Base-by-base conservation (phyloP, 495 filamentous ascomycete species). In the Beverwykella pulmonaria region DNA sequence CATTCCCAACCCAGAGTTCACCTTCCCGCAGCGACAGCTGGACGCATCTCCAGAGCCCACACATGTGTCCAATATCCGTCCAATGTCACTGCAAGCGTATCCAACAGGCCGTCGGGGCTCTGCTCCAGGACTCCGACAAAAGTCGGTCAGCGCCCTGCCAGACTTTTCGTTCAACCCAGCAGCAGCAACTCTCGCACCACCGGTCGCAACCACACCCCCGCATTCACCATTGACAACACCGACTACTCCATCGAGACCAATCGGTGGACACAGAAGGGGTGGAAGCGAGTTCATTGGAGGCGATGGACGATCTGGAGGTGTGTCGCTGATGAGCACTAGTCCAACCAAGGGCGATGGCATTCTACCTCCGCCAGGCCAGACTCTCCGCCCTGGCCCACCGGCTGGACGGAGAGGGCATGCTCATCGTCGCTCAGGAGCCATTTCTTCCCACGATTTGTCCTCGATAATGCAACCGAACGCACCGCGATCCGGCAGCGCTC, bases 391-490 rank as follows among this genome's bases (percentile, higher is more conserved):
- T 49, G 81, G 79, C 7, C 82, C 80, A 47, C 74, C 82, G 10
- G 63, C 75, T 27, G 79, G 81, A 29, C 80, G 84, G 60, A 83
- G 90, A 70, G 86, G 90, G 20, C 92, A 97, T 77, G 87, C 87
- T 14, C 92, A 96, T 79, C 85, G 92, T 54, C 85, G 92, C 61
- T 95, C 91, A n/a, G 87, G 85, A 34, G 92, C 92, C 0, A 87
- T 96, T 12, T 94, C 92, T n/a, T 88, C 83, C 64, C 87, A 92
- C 63, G 92, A 97, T 77, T 75, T 95, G 3, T 87, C 86, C 7
- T 82, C 86, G 20, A 90, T 96, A 49, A 78, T 91, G 25, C 88
- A 73, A 22, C 74, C 85, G 20, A 78, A 77, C 59, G 47, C 79
- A 53, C 59, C 81, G 29, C 79, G 79, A 50, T 81, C 83, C 32